phyloP scores from a whole-genome alignment of 108 stramenopile genomes.

The Skeletonema potamos region DNA sequence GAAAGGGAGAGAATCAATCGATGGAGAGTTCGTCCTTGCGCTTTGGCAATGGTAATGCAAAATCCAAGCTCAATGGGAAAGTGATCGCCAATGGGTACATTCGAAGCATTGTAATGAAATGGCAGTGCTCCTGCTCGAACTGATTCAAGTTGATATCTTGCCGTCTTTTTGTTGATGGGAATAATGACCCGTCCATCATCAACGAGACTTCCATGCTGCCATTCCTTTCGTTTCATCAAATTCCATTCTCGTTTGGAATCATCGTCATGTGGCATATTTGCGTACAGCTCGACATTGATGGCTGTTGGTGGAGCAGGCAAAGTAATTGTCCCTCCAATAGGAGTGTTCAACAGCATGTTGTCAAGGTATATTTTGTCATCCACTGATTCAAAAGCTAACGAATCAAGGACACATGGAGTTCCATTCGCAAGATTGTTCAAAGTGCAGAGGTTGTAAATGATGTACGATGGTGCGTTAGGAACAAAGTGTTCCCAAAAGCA shows the following conservation, averaged over 20 bases:
- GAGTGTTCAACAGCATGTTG: background rate
- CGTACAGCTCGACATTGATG: constrained; percentile 12
- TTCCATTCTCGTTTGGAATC: background rate
- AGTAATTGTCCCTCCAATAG: constrained; percentile 5
- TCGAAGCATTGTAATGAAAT: constrained; percentile 9
- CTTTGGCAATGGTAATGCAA: constrained; percentile 17
- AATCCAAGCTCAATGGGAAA: constrained; percentile 16
- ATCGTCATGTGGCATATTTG: background rate
- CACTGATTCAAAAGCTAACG: constrained; percentile 2
- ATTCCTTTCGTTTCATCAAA: background rate
- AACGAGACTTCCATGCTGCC: background rate
- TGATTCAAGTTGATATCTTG: background rate
- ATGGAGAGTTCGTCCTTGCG: background rate
- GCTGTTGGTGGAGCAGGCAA: constrained; percentile 12
- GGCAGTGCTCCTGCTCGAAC: background rate
- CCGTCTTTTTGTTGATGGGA: background rate
- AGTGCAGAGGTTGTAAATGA: background rate
- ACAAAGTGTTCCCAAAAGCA: constrained; percentile 21
- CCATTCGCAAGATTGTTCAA: background rate
- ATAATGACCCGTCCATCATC: constrained; percentile 5
- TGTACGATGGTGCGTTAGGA: background rate
- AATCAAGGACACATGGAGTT: background rate
- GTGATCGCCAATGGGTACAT: background rate
- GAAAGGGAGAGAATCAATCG: background rate
- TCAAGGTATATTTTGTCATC: background rate